Conservation (phyloP, 352 stramenopile genomes). For the Ophiocytium majus region DNA sequence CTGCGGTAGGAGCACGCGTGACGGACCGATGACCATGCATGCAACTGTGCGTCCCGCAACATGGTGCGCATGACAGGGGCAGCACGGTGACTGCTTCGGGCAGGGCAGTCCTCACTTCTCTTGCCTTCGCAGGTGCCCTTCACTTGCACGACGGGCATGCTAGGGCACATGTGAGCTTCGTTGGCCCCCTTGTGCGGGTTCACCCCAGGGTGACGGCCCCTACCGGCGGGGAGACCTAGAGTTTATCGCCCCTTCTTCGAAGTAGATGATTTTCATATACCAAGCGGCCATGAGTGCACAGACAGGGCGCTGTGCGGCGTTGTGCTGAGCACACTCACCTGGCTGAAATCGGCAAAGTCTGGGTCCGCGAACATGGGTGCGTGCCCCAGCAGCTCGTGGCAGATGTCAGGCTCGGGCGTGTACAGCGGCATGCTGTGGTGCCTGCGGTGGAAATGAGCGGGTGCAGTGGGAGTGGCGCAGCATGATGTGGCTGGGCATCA, state of each 20-base stretch:
- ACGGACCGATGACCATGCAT: too few relatives aligned
- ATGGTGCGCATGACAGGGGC: too few relatives aligned
- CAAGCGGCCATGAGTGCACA: too few relatives aligned
- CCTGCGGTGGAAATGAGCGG: constrained; percentile 38
- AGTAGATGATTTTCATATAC: neutral
- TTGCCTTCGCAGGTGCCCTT: too few relatives aligned
- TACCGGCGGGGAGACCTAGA: neutral
- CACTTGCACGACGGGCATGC: neutral
- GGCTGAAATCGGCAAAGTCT: constrained; percentile 94
- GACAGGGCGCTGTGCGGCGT: too few relatives aligned
- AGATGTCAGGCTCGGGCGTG: constrained; percentile 96
- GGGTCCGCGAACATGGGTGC: constrained; percentile 95
- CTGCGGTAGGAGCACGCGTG: too few relatives aligned
- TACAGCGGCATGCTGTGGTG: constrained; percentile 92
- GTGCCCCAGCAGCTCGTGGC: constrained; percentile 91
- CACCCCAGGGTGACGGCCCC: neutral
- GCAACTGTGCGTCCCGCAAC: too few relatives aligned
- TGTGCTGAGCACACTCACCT: constrained; percentile 44
- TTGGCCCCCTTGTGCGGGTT: neutral
- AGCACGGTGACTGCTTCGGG: too few relatives aligned
- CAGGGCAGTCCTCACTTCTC: too few relatives aligned
- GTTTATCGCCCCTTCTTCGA: too few relatives aligned
- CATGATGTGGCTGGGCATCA: too few relatives aligned
- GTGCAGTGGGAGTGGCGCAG: too few relatives aligned
- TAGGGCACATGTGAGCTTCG: neutral